Evolutionary conservation across 352 stramenopile species (phyloP), one percentile per base, ranked within the genome.

Genomic region (Pythium aquatile): DNA sequence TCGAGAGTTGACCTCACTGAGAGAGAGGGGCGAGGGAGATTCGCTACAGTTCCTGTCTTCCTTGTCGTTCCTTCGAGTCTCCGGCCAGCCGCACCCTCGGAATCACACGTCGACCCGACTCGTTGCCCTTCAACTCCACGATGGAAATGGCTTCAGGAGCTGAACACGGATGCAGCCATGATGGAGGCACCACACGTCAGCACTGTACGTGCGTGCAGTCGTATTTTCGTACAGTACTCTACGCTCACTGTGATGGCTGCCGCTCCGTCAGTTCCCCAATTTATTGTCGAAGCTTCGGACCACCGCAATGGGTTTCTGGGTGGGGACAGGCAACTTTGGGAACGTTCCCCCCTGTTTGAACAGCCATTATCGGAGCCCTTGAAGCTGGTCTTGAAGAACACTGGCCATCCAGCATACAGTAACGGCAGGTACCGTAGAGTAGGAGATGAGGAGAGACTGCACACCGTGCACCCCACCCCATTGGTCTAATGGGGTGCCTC

Each of bases 101-200:
- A 55, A 55, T 55, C 26, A 13, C 14, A 13, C 26, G 48, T 8
- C 7, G 48, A 24, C 8, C 29, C 9, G 52, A 58, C 29, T 58
- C 33, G 52, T 58, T 46, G 14, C 52, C 52, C 52, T 58, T 58
- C 52, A 28, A 58, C 52, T 9, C 42, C n/a, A 49, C 42, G 42
- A 49, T 49, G n/a, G 13, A 49, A 2, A 49, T 49, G 42, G 42
- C 42, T 49, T 29, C 42, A 49, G 1, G 20, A 8, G 3, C 16
- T 26, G 14, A 49, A 49, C 17, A 49, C 2, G 17, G 44, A 17
- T 24, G 26, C 48, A 20, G 26, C 11, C 26, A 39, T 37, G 28
- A 9, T 39, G 10, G 28, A 24, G 44, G 7, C 26, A 14, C 10
- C 7, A 11, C 48, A 37, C 48, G 26, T 55, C 48, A 37, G 26